Percentiles rank a stretch among this genome's conserved stretches.
Evolutionary conservation across 116 monocot species (phyloP).

Genomic region (Phalaenopsis hybrid): DNA sequence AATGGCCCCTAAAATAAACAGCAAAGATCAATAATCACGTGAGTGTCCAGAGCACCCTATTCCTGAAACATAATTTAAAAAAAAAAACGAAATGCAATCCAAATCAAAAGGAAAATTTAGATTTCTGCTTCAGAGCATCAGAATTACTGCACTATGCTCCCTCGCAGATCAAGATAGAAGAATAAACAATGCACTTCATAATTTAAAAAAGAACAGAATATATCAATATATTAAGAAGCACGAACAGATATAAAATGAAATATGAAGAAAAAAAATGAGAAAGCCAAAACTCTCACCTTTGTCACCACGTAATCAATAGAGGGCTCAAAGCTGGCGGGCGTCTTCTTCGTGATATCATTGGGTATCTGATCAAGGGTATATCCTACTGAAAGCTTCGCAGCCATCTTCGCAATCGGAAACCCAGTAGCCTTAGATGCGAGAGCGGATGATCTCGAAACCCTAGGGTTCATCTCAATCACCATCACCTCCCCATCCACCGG

Average conservation of each 20-base stretch:
- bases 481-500: slow-evolving; percentile 92
- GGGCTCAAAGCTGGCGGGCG: slow-evolving; percentile 96
- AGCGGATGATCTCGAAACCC: slow-evolving; percentile 93
- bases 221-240: neutral
- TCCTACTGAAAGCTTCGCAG: slow-evolving; percentile 88
- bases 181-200: neutral
- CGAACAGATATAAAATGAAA: neutral
- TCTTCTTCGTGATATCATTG: slow-evolving; percentile 98
- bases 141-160: too few relatives aligned
- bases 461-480: slow-evolving; percentile 99
- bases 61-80: too few relatives aligned
- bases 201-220: neutral
- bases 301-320: slow-evolving; percentile 98
- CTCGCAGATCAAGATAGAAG: neutral
- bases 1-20: too few relatives aligned
- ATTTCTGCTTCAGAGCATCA: too few relatives aligned
- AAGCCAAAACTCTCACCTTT: slow-evolving; percentile 39
- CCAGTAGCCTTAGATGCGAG: slow-evolving; percentile 95
- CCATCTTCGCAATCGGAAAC: slow-evolving; percentile 98
- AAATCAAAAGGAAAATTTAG: too few relatives aligned
- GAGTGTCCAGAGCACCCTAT: too few relatives aligned
- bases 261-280: neutral
- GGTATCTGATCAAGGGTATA: slow-evolving; percentile 98
- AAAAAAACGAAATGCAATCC: too few relatives aligned
- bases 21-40: too few relatives aligned